phyloP scores from a whole-genome alignment of 306 rosid genomes.

The Begonia fuchsioides region DNA sequence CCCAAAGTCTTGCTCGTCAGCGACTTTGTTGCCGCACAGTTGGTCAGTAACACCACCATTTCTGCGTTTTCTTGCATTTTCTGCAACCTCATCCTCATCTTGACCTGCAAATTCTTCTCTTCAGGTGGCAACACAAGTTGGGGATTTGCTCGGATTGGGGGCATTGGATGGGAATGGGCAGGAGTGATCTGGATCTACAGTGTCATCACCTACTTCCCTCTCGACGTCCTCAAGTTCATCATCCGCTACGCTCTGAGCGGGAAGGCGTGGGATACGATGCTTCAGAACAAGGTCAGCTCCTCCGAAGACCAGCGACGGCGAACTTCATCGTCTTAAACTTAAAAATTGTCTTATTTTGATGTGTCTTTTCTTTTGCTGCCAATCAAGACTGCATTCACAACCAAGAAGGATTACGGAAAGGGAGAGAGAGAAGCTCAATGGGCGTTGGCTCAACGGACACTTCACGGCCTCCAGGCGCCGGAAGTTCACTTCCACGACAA shows the following conservation, averaged over 20 bases:
- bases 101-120: neutral
- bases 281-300: neutral
- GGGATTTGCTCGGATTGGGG: neutral
- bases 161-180: slow-evolving; percentile 1
- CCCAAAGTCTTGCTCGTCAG: neutral
- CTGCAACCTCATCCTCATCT: neutral
- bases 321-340: neutral
- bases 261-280: neutral
- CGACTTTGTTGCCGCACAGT: slow-evolving; percentile 42
- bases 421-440: slow-evolving; percentile 1
- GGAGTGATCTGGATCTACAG: slow-evolving; percentile 1
- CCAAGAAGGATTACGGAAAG: neutral
- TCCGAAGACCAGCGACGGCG: no score
- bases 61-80: neutral
- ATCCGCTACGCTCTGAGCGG: neutral
- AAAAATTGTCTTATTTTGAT: no score
- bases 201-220: neutral
- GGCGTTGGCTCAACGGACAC: neutral
- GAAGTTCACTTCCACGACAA: neutral
- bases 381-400: neutral
- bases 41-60: slow-evolving; percentile 21
- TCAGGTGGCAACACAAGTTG: neutral
- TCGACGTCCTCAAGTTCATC: slow-evolving; percentile 1
- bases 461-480: neutral
- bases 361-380: neutral